Evolutionary conservation across 495 filamentous ascomycete species (phyloP).

Genomic region (Daldinia concentrica): DNA sequence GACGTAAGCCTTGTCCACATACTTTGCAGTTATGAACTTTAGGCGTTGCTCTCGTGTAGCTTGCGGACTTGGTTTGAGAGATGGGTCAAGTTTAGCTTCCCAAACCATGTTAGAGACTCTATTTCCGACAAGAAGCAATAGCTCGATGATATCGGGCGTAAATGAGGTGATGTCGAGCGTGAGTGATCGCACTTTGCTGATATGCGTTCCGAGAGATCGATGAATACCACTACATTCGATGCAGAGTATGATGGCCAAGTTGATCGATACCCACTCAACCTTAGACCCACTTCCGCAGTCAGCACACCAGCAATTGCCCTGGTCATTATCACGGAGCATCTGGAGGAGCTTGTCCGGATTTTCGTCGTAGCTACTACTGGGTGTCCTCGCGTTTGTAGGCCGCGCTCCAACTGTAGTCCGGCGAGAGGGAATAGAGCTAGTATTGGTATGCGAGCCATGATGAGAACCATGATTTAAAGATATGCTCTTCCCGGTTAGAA

Average conservation of each 20-base stretch:
- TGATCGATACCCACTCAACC: constrained; percentile 99
- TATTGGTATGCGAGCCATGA: constrained; percentile 52
- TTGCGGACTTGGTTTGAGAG: constrained; percentile 72
- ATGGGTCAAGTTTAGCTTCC: constrained; percentile 83
- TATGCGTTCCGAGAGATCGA: constrained; percentile 94
- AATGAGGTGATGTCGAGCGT: constrained; percentile 96
- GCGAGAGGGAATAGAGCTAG: constrained; percentile 69
- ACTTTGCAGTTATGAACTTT: constrained; percentile 94
- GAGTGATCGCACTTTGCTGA: constrained; percentile 95
- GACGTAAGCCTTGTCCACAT: constrained; percentile 84
- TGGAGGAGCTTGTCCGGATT: constrained; percentile 82
- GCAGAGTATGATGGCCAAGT: constrained; percentile 93
- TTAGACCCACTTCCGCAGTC: constrained; percentile 92
- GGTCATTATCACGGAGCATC: constrained; percentile 85
- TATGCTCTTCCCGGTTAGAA: constrained; percentile 91
- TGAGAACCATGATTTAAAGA: constrained; percentile 71
- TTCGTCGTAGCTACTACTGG: constrained; percentile 79
- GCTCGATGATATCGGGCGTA: constrained; percentile 92
- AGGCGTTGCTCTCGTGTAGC: constrained; percentile 89
- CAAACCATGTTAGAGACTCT: constrained; percentile 95
- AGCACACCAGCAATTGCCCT: constrained; percentile 93
- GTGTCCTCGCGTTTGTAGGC: constrained; percentile 74
- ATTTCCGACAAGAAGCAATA: constrained; percentile 93
- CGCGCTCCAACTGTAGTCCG: constrained; percentile 88
- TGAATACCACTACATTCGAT: constrained; percentile 99